A percentile compares a stretch with the other conserved stretches of the same genome.
These are phyloP conservation scores for Albifimbria verrucaria DNA, from an alignment of 2,329 filamentous ascomycete species.

Conservation along the genomic window DNA sequence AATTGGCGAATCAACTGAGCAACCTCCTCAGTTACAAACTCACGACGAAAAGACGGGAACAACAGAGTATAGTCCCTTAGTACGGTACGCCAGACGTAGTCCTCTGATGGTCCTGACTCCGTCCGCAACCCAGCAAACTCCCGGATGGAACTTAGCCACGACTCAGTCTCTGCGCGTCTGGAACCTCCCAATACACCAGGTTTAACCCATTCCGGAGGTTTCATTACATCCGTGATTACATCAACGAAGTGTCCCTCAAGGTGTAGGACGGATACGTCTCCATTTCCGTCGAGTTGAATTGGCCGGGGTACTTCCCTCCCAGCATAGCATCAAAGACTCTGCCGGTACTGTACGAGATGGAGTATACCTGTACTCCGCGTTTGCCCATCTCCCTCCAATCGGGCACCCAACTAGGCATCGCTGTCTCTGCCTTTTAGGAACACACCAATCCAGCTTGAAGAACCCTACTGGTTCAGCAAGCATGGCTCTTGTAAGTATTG, in stretches of 20 bases:
- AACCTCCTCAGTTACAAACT: not conserved
- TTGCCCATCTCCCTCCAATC: not conserved
- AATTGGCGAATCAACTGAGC: not conserved
- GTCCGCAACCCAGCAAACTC: not conserved
- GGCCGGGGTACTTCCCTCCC: not conserved
- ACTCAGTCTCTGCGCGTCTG: not conserved
- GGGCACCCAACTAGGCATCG: not conserved
- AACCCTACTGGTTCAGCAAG: not conserved
- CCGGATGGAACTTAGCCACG: not conserved
- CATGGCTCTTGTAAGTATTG: not conserved
- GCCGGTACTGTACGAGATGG: not conserved
- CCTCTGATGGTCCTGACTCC: not conserved
- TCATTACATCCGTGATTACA: not conserved
- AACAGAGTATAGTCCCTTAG: not conserved
- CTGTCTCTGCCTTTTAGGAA: not conserved
- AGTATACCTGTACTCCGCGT: not conserved
- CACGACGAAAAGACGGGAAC: not conserved
- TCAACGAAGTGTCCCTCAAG: not conserved
- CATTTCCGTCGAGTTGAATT: not conserved
- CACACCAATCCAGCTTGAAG: not conserved
- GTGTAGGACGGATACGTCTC: not conserved
- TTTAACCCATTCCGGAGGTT: not conserved
- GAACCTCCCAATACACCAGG: not conserved
- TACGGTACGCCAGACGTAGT: not conserved
- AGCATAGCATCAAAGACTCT: not conserved